Conservation (phyloP, 306 rosid species). For the Gastrolobium villosum region DNA sequence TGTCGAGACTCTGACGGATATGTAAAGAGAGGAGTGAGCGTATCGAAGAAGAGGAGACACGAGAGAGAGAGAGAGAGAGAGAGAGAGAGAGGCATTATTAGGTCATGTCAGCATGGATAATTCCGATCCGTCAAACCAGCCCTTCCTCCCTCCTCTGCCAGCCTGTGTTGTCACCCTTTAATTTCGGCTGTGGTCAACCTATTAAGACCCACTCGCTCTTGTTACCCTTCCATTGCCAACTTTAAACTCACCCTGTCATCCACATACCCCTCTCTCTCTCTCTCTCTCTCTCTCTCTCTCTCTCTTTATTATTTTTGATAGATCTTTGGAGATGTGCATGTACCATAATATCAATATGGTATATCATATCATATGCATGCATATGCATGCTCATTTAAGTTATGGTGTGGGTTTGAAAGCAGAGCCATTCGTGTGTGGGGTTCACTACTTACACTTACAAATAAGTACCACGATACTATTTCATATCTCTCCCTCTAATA, state of each 20-base stretch:
- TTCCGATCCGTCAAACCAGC: background rate
- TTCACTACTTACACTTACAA: constrained; percentile 25
- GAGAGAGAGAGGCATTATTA: constrained; percentile 25
- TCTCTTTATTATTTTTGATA: background rate
- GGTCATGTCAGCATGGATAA: constrained; percentile 10
- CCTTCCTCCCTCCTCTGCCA: constrained; percentile 36
- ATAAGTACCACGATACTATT: constrained; percentile 59
- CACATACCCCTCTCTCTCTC: background rate
- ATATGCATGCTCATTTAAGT: constrained; percentile 41
- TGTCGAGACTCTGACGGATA: background rate
- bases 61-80: background rate
- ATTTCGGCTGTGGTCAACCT: constrained; percentile 31
- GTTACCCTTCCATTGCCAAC: constrained; percentile 30
- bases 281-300: background rate
- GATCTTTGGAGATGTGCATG: constrained; percentile 38
- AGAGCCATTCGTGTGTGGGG: constrained; percentile 59
- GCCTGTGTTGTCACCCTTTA: constrained; percentile 45
- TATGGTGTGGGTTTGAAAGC: constrained; percentile 29
- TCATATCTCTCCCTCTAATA: constrained; percentile 35
- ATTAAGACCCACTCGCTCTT: constrained; percentile 41
- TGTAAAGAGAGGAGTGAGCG: background rate
- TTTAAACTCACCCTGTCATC: background rate
- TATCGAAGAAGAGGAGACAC: background rate
- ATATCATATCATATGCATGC: constrained; percentile 2
- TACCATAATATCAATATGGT: background rate